These are phyloP conservation scores for Thelephora terrestris DNA, from an alignment of 1,284 basidiomycete species.

Conservation along the genomic window DNA sequence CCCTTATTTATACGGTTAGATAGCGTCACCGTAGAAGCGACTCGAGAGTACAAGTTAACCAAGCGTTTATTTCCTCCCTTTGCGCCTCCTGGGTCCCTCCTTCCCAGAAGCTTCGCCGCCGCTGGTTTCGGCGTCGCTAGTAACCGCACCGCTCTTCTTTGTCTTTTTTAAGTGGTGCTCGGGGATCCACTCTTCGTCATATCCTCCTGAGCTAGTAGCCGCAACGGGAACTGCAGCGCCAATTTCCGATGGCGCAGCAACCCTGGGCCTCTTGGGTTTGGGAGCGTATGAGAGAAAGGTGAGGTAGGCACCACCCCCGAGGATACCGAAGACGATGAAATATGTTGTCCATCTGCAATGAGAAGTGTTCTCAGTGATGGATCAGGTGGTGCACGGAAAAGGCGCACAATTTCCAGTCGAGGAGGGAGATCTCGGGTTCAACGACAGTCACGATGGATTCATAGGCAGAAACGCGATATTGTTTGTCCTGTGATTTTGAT, in stretches of 20 bases:
- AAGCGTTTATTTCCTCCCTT: constrained; percentile 41
- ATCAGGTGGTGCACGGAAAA: not conserved
- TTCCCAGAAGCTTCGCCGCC: constrained; percentile 45
- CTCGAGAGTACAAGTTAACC: too few relatives aligned
- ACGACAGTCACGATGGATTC: constrained; percentile 77
- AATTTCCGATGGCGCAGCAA: constrained; percentile 24
- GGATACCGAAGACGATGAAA: constrained; percentile 53
- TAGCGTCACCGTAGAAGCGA: too few relatives aligned
- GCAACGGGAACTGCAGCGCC: constrained; percentile 54
- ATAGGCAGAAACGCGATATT: constrained; percentile 59
- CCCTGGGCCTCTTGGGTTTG: constrained; percentile 39
- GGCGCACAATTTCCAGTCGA: constrained; percentile 74
- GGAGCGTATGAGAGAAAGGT: constrained; percentile 62
- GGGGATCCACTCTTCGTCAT: constrained; percentile 91
- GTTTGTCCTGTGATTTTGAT: constrained; percentile 32
- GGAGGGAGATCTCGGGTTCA: constrained; percentile 69
- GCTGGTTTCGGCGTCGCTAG: constrained; percentile 62
- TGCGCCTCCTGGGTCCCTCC: constrained; percentile 44
- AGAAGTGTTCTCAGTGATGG: constrained; percentile 3
- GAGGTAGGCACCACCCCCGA: constrained; percentile 59
- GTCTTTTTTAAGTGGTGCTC: constrained; percentile 72
- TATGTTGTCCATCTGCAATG: constrained; percentile 64
- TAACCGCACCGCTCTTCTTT: constrained; percentile 38
- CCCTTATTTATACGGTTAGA: too few relatives aligned
- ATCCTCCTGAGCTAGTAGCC: constrained; percentile 63